Evolutionary conservation across 768 basidiomycete genomes (phyloP).

Genomic region (Melanogaster broomeanus): DNA sequence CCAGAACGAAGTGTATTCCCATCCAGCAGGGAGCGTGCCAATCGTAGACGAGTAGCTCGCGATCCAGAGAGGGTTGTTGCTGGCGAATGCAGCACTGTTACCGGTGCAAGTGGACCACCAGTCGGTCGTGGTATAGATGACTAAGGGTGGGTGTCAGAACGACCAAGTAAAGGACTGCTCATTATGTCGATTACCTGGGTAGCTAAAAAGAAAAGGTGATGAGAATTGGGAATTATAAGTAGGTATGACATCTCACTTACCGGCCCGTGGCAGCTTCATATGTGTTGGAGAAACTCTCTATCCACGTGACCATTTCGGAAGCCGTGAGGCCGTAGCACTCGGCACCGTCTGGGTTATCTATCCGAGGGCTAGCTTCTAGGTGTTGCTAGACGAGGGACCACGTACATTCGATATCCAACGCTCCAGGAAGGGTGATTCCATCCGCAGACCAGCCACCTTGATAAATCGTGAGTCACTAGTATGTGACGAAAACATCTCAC

Average conservation of each 20-base stretch:
- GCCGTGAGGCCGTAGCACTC: conserved; percentile 56
- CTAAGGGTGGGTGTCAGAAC: conserved; percentile 21
- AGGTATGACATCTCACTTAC: conserved; percentile 28
- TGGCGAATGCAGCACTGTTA: conserved; percentile 50
- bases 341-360: conserved; percentile 54
- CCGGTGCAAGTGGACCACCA: conserved; percentile 74
- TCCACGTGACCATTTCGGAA: conserved; percentile 63
- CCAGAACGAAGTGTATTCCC: conserved; percentile 59
- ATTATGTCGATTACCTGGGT: conserved; percentile 35
- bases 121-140: conserved; percentile 63
- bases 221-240: not conserved
- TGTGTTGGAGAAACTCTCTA: conserved; percentile 60
- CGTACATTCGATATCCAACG: conserved; percentile 64
- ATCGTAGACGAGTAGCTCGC: conserved; percentile 51
- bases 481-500: not conserved
- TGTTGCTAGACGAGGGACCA: not conserved
- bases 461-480: not conserved
- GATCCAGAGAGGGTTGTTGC: conserved; percentile 61
- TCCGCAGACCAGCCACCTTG: conserved; percentile 55
- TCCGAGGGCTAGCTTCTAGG: not conserved
- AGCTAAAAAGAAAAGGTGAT: conserved; percentile 29
- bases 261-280: conserved; percentile 50
- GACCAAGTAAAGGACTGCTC: not conserved
- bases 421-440: conserved; percentile 63
- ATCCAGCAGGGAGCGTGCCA: conserved; percentile 61